Percentiles rank a stretch among this genome's conserved stretches.
Evolutionary conservation across 2,329 filamentous ascomycete genomes (phyloP).

Genomic region (Sporothrix phasma): DNA sequence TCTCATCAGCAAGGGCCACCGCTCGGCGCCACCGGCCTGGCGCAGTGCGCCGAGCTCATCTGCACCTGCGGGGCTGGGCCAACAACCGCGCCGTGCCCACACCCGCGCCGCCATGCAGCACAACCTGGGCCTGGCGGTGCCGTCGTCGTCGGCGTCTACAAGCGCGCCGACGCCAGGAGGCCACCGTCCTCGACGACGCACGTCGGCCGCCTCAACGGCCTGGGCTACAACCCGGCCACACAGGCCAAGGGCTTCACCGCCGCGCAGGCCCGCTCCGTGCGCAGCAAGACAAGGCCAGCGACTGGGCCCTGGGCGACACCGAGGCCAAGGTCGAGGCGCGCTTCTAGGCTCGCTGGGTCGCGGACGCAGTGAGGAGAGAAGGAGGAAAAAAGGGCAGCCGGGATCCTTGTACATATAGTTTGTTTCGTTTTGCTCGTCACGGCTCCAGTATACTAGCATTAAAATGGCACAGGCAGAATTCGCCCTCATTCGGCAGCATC

Average conservation of each 20-base stretch:
- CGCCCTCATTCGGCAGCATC: no score
- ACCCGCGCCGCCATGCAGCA: constrained; percentile 77
- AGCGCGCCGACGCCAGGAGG: constrained; percentile 63
- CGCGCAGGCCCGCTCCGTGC: constrained; percentile 60
- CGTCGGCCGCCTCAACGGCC: constrained; percentile 54
- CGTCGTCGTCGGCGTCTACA: constrained; percentile 82
- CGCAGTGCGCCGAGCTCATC: constrained; percentile 87
- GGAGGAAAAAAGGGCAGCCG: background rate
- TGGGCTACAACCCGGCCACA: constrained; percentile 89
- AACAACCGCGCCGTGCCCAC: constrained; percentile 66
- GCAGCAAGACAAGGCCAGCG: constrained; percentile 55
- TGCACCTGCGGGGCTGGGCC: constrained; percentile 94
- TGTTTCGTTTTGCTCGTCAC: background rate
- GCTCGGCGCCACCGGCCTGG: constrained; percentile 85
- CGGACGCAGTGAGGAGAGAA: background rate
- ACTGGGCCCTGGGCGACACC: constrained; percentile 71
- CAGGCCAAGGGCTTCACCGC: constrained; percentile 81
- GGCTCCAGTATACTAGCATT: background rate
- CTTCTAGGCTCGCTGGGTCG: no score
- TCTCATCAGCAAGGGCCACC: constrained; percentile 92
- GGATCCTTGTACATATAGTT: background rate
- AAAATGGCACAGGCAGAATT: background rate
- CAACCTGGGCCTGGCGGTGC: constrained; percentile 89
- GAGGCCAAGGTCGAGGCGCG: constrained; percentile 56
- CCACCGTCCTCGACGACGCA: constrained; percentile 50